A percentile compares a stretch with the other conserved stretches of the same genome.
Conservation (phyloP, 148 eudicot species). For the Fagopyrum tataricum region DNA sequence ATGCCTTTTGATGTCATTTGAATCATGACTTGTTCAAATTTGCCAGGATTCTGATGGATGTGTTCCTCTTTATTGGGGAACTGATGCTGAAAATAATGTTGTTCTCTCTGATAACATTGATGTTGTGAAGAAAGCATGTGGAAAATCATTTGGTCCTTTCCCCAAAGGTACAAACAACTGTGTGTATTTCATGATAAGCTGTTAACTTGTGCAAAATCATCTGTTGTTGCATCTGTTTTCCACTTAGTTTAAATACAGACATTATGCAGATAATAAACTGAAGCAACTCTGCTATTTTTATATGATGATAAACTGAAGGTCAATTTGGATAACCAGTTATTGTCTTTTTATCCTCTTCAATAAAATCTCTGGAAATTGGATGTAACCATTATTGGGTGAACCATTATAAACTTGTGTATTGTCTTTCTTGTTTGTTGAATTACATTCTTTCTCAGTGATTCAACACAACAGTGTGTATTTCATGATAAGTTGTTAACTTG, state of each 20-base stretch:
- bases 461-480: neutral
- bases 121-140: slow-evolving; percentile 29
- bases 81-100: slow-evolving; percentile 68
- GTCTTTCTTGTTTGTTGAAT: too few species aligned
- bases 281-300: too few species aligned
- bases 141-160: slow-evolving; percentile 33
- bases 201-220: neutral
- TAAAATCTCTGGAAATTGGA: too few species aligned
- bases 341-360: too few species aligned
- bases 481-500: neutral
- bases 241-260: too few species aligned
- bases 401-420: too few species aligned
- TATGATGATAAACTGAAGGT: too few species aligned
- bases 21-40: neutral
- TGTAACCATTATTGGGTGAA: too few species aligned
- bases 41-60: slow-evolving; percentile 77
- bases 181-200: neutral
- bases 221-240: too few species aligned
- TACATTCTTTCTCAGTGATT: slow-evolving; percentile 37
- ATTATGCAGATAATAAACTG: too few species aligned
- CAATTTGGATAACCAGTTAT: too few species aligned
- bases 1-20: neutral
- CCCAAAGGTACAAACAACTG: slow-evolving; percentile 23
- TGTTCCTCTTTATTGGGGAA: slow-evolving; percentile 90
- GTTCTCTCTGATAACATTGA: slow-evolving; percentile 44